Base-by-base conservation (phyloP, 2,329 filamentous ascomycete genomes). In the Verticillium longisporum region DNA sequence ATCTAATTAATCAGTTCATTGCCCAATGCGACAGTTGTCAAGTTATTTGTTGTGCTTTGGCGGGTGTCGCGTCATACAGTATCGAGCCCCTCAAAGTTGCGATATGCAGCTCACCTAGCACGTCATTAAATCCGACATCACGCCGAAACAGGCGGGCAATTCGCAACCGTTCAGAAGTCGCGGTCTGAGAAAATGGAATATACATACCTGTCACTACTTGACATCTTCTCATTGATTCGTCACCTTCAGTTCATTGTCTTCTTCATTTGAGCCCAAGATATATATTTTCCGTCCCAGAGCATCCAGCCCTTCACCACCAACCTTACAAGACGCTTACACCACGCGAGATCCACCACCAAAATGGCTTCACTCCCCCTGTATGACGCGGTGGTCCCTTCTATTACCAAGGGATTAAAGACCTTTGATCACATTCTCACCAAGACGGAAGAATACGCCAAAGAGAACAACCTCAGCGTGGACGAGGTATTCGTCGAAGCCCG, bases 331-430 rank as follows among this genome's bases (percentile, higher is more conserved):
- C 26, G 26, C 26, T 26, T 26, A 45, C 41, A 50, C 18, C 6
- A 18, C 5, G 13, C 13, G 5, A 21, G 5, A 5, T 5, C 7
- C 9, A 10, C 11, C 41, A 50, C 37, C 45, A 69, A 45, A 7
- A 75, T 73, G 70, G 57, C 71, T 18, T 63, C 66, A 14, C 33
- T 70, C 38, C 67, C 65, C 6, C 60, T 75, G 50, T 72, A 73
- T 65, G 69, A 74, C 36, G 59, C 63, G 15, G 67, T 67, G 53
- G 62, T 74, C 31, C 61, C 62, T n/a, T 56, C 68, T n/a, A 63
- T 71, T 36, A 64, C 45, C 57, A 67, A 65, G 58, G 66, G 67
- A 34, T 64, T 73, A 10, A 58, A 64, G 15, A 62, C 68, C 1
- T 66, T 74, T 11, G 60, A 64, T n/a, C 61, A 63, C 57, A 67